Conservation (phyloP, 495 filamentous ascomycete species). For the Astrothelium subdiscretum region DNA sequence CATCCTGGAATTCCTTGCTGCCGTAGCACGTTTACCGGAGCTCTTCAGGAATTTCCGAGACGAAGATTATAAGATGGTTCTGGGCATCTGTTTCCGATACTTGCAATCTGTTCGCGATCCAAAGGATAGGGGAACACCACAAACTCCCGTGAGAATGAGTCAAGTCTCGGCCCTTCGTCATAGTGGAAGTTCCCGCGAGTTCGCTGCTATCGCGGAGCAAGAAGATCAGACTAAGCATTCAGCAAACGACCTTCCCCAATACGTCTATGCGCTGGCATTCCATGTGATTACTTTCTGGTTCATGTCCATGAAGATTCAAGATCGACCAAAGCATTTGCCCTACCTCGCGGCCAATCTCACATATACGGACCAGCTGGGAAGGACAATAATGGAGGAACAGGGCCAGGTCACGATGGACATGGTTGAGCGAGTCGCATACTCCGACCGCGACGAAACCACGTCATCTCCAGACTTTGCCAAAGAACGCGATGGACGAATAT, state of each 20-base stretch:
- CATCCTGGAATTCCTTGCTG: conserved; percentile 83
- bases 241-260: conserved; percentile 64
- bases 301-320: conserved; percentile 68
- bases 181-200: conserved; percentile 36
- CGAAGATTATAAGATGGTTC: conserved; percentile 81
- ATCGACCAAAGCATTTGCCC: conserved; percentile 69
- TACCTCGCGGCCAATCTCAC: conserved; percentile 90
- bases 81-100: conserved; percentile 89
- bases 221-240: conserved; percentile 7
- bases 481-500: conserved; percentile 52
- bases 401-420: conserved; percentile 89
- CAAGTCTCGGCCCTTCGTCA: conserved; percentile 25
- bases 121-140: conserved; percentile 32
- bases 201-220: conserved; percentile 11
- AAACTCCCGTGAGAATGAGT: conserved; percentile 22
- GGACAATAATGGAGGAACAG: conserved; percentile 75
- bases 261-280: conserved; percentile 84
- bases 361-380: conserved; percentile 57
- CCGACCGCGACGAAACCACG: conserved; percentile 61
- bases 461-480: conserved; percentile 53
- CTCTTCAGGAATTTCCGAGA: conserved; percentile 79
- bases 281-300: conserved; percentile 98
- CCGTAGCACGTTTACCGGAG: conserved; percentile 71
- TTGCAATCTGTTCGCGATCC: conserved; percentile 58
- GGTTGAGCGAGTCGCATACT: conserved; percentile 84